Evolutionary conservation across 2,329 filamentous ascomycete species (phyloP), one percentile per base, ranked within the genome.

Genomic region (Chaetomium strumarium): DNA sequence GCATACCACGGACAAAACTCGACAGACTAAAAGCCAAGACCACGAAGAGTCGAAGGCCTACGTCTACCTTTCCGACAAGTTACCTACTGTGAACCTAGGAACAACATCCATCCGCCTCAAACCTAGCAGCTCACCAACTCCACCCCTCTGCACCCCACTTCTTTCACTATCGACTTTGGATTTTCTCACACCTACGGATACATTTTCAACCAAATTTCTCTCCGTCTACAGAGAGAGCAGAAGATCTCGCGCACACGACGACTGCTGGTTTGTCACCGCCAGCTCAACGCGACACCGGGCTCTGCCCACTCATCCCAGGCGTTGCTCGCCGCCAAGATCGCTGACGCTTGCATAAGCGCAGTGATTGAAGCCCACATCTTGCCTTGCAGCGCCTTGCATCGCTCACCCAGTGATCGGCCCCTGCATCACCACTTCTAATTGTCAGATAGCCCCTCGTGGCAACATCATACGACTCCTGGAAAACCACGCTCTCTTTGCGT

Each of bases 321-420:
- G 60, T 53, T 53, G 54, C 55, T 62, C 58, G 60, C 61, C 61
- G 56, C 59, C 61, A 57, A 60, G 51, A 52, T 58, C 52, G 57
- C 57, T 60, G 58, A 58, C 56, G 60, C 61, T 60, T 62, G 62
- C 60, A 62, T 62, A 62, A 60, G 60, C 62, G 60, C 61, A 58
- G 58, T 58, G 56, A 52, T 49, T 51, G 48, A 54, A 52, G 56
- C 53, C 51, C 51, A 42, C 58, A 50, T 51, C 55, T 60, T 24
- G 42, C 51, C 38, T 24, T 47, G 44, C 50, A 44, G 36, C 49
- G 29, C 40, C 37, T 44, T 33, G 41, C 20, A 33, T n/a, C 24
- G 20, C 38, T 13, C 38, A n/a, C n/a, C 19, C 50, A 20, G 33
- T 46, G 37, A 46, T 38, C 43, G 30, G 39, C 50, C 42, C 41